Evolutionary conservation across 73 alveolate genomes (phyloP), one percentile per base, ranked within the genome.

Genomic region (Symbiodinium natans): DNA sequence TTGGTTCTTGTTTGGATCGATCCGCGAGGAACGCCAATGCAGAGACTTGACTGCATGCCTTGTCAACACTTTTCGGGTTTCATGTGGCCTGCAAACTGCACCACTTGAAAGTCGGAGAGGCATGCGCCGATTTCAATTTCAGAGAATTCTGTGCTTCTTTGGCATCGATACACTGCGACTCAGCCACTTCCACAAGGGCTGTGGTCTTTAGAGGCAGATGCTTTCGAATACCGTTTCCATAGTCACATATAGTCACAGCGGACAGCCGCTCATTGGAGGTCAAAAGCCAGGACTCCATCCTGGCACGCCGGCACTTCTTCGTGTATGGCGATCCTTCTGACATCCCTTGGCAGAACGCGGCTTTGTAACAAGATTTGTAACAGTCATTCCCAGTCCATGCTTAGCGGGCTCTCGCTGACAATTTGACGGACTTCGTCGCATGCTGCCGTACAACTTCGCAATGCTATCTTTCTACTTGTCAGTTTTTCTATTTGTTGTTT

Each of bases 21-120:
- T 88, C 95, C 95, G 33, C 86, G 95, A 7, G 95, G 95, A 40
- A 88, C 95, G 4, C 95, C 95, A 2, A 59, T 88, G 95, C 95
- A 88, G 95, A 56, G 6, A 21, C 95, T 88, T 68, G 42, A 7
- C 40, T 7, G 52, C 84, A 39, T 80, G 36, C 0, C 36, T 63
- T 9, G 13, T 46, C 59, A 46, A 46, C 13, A 46, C 59, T 4
- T 23, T 83, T 39, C 73, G 31, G 80, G 42, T 40, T 6, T 34
- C 59, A 15, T 6, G 41, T 36, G 10, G 41, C 38, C 25, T 41
- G 73, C 52, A 6, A 36, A 19, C 43, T 68, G 7, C 43, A 34
- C 33, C 87, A n/a, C 23, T 13, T 23, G 31, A 21, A 42, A 25
- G 10, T 27, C 15, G 1, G 86, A 3, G 82, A 88, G 95, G 95